phyloP scores from a whole-genome alignment of 441 rosid genomes.

The Populus hybrid region DNA sequence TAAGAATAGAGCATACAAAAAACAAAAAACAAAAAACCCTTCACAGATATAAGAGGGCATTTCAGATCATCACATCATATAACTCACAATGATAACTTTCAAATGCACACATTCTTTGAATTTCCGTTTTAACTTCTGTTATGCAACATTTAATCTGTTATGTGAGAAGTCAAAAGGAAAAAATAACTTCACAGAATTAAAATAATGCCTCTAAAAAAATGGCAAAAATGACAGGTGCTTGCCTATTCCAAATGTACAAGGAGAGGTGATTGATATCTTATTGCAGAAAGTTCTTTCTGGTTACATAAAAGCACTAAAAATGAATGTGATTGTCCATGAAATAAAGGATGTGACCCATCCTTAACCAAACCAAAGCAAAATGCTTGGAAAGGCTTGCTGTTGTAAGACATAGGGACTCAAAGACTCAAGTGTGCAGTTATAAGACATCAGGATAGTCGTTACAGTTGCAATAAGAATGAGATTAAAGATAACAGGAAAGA shows the following conservation, averaged over 20 bases:
- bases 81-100: background rate
- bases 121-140: background rate
- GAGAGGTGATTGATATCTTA: background rate
- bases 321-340: background rate
- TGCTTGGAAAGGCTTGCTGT: background rate
- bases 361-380: background rate
- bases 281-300: background rate
- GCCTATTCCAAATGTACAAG: background rate
- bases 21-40: background rate
- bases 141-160: background rate
- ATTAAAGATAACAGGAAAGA: background rate
- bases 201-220: background rate
- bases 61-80: background rate
- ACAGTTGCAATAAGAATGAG: background rate
- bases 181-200: background rate
- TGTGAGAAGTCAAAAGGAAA: background rate
- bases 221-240: background rate
- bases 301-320: background rate
- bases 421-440: background rate
- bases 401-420: background rate
- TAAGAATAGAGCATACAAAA: background rate
- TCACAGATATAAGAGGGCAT: background rate
- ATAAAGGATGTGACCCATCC: background rate
- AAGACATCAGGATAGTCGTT: background rate
- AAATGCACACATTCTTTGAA: background rate